These are phyloP conservation scores for Alisma plantagoaquatica DNA, from an alignment of 106 monocot species.

Conservation along the genomic window DNA sequence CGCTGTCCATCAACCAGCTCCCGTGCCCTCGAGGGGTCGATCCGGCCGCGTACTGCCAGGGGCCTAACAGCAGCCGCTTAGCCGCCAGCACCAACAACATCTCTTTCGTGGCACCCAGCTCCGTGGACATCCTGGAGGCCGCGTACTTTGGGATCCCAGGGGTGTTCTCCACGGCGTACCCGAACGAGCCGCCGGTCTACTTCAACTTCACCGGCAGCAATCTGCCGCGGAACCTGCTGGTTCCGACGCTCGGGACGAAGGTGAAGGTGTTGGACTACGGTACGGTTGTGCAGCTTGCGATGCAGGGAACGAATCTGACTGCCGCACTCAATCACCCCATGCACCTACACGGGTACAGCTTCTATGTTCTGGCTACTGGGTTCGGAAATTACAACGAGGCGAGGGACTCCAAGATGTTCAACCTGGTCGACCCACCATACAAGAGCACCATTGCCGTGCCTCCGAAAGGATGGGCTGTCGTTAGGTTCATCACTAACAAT, in stretches of 20 bases:
- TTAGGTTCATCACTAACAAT: constrained; percentile 32
- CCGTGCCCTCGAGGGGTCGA: neutral
- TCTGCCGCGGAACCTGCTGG: constrained; percentile 6
- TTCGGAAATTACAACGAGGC: constrained; percentile 43
- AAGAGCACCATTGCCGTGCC: constrained; percentile 44
- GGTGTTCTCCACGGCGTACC: constrained; percentile 18
- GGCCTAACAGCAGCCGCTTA: constrained; percentile 13
- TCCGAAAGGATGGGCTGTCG: constrained; percentile 32
- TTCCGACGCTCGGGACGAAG: constrained; percentile 20
- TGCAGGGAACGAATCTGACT: constrained; percentile 46
- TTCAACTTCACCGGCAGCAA: constrained; percentile 30
- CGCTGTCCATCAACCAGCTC: constrained; percentile 23
- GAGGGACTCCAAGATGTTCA: constrained; percentile 32
- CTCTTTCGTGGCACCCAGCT: constrained; percentile 20
- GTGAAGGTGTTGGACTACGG: constrained; percentile 46
- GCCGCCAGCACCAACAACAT: constrained; percentile 37
- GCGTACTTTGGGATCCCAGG: constrained; percentile 16
- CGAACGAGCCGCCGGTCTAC: constrained; percentile 17
- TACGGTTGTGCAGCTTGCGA: constrained; percentile 33
- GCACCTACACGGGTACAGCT: constrained; percentile 61
- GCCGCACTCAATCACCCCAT: constrained; percentile 46
- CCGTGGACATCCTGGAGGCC: constrained; percentile 29
- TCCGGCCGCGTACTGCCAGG: constrained; percentile 8
- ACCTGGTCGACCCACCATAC: constrained; percentile 43
- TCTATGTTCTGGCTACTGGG: constrained; percentile 54